Evolutionary conservation across 129 eudicot species (phyloP).

Genomic region (Pulicaria dysenterica): DNA sequence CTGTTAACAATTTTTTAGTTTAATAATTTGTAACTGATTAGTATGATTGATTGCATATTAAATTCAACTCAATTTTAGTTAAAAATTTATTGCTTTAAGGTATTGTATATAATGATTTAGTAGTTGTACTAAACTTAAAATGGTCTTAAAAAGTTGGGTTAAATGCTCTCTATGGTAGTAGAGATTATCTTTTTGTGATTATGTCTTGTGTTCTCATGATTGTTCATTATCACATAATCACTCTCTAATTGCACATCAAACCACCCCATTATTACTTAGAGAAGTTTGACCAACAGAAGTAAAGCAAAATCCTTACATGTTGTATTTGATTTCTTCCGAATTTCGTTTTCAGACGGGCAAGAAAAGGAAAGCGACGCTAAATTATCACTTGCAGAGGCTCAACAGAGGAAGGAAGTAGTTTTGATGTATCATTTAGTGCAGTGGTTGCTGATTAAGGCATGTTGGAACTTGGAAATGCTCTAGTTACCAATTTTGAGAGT

Average conservation of each 20-base stretch:
- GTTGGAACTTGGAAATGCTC: conserved; percentile 8
- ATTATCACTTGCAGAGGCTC: conserved; percentile 45
- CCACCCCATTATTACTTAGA: not conserved
- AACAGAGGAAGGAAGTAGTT: conserved; percentile 45
- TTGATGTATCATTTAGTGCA: conserved; percentile 3
- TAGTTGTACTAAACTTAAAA: no score
- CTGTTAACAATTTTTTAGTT: no score
- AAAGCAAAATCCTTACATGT: not conserved
- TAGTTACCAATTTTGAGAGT: conserved; percentile 6
- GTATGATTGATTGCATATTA: no score
- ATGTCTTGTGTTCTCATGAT: not conserved
- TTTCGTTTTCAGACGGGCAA: conserved; percentile 34
- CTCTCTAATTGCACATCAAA: not conserved
- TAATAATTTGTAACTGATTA: no score
- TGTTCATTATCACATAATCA: no score
- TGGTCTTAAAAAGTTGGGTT: no score
- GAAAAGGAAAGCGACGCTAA: conserved; percentile 41
- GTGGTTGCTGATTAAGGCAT: conserved; percentile 25
- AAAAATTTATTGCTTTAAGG: no score
- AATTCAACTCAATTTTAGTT: no score
- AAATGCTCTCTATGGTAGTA: no score
- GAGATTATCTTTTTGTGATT: not conserved
- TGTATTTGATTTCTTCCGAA: not conserved
- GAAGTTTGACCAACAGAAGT: not conserved
- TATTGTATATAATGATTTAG: no score